Conservation (phyloP, 306 rosid species). For the Dalbergia cochinchinensis region DNA sequence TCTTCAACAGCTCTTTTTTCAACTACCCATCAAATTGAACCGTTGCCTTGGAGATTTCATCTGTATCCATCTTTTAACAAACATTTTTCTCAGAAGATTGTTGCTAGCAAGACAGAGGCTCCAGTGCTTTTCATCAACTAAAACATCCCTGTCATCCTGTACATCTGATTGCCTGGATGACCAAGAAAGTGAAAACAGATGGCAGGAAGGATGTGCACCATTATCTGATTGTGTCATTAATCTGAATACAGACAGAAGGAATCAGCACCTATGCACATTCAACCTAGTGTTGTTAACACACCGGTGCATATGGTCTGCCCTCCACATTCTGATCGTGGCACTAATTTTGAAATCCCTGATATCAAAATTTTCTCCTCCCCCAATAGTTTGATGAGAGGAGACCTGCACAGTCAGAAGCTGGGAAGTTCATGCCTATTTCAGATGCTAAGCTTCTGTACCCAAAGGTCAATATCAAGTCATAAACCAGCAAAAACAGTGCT, state of each 20-base stretch:
- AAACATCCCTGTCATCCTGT: slow-evolving; percentile 37
- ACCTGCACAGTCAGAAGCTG: slow-evolving; percentile 66
- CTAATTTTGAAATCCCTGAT: slow-evolving; percentile 52
- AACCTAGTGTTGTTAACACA: slow-evolving; percentile 43
- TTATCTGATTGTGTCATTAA: slow-evolving; percentile 35
- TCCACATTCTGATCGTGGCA: slow-evolving; percentile 33
- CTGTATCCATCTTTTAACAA: slow-evolving; percentile 46
- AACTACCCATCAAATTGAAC: slow-evolving; percentile 47
- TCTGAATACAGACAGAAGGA: slow-evolving; percentile 45
- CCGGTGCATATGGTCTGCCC: slow-evolving; percentile 43
- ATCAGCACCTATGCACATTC: slow-evolving; percentile 35
- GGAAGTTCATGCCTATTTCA: slow-evolving; percentile 54
- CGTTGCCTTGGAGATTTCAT: slow-evolving; percentile 37
- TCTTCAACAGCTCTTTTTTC: slow-evolving; percentile 35
- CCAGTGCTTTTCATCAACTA: slow-evolving; percentile 41
- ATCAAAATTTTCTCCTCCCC: slow-evolving; percentile 45
- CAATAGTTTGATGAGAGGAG: slow-evolving; percentile 56
- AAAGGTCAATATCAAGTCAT: slow-evolving; percentile 41
- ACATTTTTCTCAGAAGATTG: slow-evolving; percentile 55
- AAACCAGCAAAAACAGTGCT: slow-evolving; percentile 77
- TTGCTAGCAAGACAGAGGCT: slow-evolving; percentile 38
- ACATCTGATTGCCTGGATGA: slow-evolving; percentile 43
- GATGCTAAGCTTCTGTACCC: slow-evolving; percentile 51
- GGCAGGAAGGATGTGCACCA: slow-evolving; percentile 40
- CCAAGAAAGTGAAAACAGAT: slow-evolving; percentile 35